Conservation (phyloP, 2,329 filamentous ascomycete species). For the Xylaria sp. region DNA sequence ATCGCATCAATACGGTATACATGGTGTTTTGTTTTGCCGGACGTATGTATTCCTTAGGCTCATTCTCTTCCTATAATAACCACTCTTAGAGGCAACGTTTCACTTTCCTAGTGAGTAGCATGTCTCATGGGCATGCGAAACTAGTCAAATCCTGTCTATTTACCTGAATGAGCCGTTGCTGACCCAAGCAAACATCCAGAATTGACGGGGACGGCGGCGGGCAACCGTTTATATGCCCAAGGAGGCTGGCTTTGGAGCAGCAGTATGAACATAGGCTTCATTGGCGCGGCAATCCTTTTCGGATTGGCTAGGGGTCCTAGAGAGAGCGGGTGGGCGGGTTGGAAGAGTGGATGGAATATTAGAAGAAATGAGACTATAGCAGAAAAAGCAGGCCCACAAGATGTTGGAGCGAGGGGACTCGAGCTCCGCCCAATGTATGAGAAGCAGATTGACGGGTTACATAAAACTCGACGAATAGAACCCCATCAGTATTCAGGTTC, state of each 20-base stretch:
- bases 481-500: no score
- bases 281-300: slow-evolving; percentile 45
- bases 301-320: slow-evolving; percentile 47
- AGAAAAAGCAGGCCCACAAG: slow-evolving; percentile 14
- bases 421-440: not conserved
- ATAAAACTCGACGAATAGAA: not conserved
- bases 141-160: no score
- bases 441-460: not conserved
- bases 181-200: no score
- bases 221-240: slow-evolving; percentile 57
- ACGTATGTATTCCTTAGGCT: no score
- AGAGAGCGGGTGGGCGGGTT: slow-evolving; percentile 50
- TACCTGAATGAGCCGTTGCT: no score
- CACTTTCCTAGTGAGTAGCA: no score
- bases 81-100: no score
- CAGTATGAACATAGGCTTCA: slow-evolving; percentile 48
- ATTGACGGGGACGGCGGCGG: slow-evolving; percentile 69
- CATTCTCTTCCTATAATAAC: no score
- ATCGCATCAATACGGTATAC: slow-evolving; percentile 80
- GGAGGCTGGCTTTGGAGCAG: slow-evolving; percentile 59
- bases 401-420: slow-evolving; percentile 3
- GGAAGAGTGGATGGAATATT: slow-evolving; percentile 50
- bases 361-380: slow-evolving; percentile 25
- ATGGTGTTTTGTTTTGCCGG: slow-evolving; percentile 79
- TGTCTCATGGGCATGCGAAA: no score